Evolutionary conservation across 2,329 filamentous ascomycete species (phyloP).

Genomic region (Microdochium paspali): DNA sequence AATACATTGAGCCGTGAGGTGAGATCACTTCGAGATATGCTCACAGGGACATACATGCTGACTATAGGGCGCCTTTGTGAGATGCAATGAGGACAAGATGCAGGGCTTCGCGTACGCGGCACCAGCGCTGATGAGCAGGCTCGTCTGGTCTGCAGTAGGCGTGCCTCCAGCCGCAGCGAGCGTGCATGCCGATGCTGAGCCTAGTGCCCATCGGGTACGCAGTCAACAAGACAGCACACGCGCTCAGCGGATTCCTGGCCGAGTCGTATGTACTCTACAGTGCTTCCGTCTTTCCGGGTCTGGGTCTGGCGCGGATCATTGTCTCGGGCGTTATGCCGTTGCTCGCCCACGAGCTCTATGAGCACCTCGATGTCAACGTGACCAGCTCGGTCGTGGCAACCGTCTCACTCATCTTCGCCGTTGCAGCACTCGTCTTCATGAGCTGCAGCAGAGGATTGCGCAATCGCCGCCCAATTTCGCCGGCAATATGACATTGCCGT

Average conservation of each 20-base stretch:
- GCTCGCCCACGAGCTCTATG: conserved; percentile 12
- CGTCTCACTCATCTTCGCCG: conserved; percentile 9
- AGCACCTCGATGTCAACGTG: conserved; percentile 10
- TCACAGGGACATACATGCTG: not conserved
- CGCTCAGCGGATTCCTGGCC: conserved; percentile 14
- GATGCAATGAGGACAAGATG: conserved; percentile 38
- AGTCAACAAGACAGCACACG: conserved; percentile 21
- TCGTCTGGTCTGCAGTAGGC: conserved; percentile 37
- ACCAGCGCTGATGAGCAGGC: conserved; percentile 28
- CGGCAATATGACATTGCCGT: conserved; percentile 9
- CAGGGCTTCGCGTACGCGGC: conserved; percentile 33
- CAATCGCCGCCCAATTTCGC: conserved; percentile 14
- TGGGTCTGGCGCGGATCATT: conserved; percentile 13
- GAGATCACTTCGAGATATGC: not conserved
- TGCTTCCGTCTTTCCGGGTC: conserved; percentile 14
- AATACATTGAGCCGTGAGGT: conserved; percentile 11
- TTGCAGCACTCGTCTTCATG: conserved; percentile 10
- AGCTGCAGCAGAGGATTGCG: conserved; percentile 12
- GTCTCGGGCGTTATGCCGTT: conserved; percentile 14
- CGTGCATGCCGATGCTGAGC: conserved; percentile 24
- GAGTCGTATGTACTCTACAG: conserved; percentile 14
- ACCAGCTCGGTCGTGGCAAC: conserved; percentile 12
- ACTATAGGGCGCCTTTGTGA: too few relatives aligned
- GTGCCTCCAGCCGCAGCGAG: conserved; percentile 26
- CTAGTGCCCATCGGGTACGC: conserved; percentile 40